phyloP scores from a whole-genome alignment of 306 rosid species.

The Ormosia semicastrata region DNA sequence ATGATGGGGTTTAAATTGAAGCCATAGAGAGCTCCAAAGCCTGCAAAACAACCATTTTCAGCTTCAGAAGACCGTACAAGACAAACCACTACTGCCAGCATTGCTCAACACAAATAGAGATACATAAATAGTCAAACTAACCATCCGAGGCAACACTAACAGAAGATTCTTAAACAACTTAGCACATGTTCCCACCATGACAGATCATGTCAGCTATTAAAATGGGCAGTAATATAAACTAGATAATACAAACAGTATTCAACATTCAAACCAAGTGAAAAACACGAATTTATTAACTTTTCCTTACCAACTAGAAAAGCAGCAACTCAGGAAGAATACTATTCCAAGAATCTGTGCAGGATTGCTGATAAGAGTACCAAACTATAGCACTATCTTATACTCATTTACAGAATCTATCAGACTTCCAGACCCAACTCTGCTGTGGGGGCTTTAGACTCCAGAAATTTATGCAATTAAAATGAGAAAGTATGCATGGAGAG shows the following conservation, averaged over 20 bases:
- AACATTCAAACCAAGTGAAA: constrained; percentile 51
- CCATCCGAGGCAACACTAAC: constrained; percentile 61
- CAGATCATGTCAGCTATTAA: constrained; percentile 49
- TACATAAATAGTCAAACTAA: constrained; percentile 56
- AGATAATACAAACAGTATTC: constrained; percentile 37
- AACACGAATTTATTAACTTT: constrained; percentile 50
- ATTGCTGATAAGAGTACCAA: constrained; percentile 89
- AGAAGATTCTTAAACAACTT: constrained; percentile 50
- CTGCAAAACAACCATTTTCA: constrained; percentile 46
- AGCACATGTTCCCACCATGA: constrained; percentile 58
- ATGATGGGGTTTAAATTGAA: constrained; percentile 93
- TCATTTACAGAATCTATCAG: constrained; percentile 73
- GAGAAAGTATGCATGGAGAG: constrained; percentile 53
- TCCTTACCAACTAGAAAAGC: constrained; percentile 98
- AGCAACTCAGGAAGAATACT: constrained; percentile 95
- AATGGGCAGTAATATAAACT: constrained; percentile 35
- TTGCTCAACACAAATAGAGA: constrained; percentile 32
- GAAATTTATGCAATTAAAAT: constrained; percentile 51
- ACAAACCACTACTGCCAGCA: constrained; percentile 7
- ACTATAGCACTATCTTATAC: constrained; percentile 63
- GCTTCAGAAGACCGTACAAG: background rate
- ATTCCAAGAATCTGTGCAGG: constrained; percentile 93
- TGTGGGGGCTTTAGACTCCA: constrained; percentile 75
- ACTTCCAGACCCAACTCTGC: constrained; percentile 78
- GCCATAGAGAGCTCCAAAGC: constrained; percentile 98